Evolutionary conservation across 352 stramenopile species (phyloP), one percentile per base, ranked within the genome.

Genomic region (Phytopythium helicoides): DNA sequence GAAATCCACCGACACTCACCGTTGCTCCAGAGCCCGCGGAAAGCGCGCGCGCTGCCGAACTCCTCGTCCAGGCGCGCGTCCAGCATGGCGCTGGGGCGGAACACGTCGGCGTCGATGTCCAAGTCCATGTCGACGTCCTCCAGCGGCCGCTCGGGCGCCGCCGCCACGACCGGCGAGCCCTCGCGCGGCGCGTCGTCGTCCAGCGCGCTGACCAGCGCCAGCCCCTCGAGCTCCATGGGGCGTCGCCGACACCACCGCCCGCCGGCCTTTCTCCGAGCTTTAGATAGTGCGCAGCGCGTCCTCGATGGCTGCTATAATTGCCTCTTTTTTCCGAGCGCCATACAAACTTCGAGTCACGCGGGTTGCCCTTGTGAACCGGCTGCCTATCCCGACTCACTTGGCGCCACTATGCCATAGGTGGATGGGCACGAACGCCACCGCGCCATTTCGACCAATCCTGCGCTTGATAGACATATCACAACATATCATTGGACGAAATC

Each of bases 71-170:
- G 50, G 23, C 65, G 66, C 2, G 52, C 38, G 40, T 84, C 76
- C 3, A 87, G 53, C 72, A 89, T 75, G 37, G 78, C 76, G 53
- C 76, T 86, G 3, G 81, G 81, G 0, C 79, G 69, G 54, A 87
- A 89, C 22, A 73, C 68, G 54, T 86, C 66, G 22, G 78, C 54
- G 45, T 88, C 72, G 46, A 86, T 81, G 54, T 82, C 64, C 71
- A 86, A 76, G 47, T 89, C 76, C 41, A 85, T 57, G 48, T 76
- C 69, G 45, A 74, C 53, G 18, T 62, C 44, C n/a, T 58, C 59
- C 38, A 70, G 52, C 28, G 26, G 15, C 46, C 3, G 36, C 47
- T 12, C 39, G 66, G 15, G 52, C 49, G 10, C 25, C 31, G 3
- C 38, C 38, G 2, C 22, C 6, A 10, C 21, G 23, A 21, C 41